These are phyloP conservation scores for Brettanomyces nanus DNA, from an alignment of 805 yeast species.

Conservation along the genomic window DNA sequence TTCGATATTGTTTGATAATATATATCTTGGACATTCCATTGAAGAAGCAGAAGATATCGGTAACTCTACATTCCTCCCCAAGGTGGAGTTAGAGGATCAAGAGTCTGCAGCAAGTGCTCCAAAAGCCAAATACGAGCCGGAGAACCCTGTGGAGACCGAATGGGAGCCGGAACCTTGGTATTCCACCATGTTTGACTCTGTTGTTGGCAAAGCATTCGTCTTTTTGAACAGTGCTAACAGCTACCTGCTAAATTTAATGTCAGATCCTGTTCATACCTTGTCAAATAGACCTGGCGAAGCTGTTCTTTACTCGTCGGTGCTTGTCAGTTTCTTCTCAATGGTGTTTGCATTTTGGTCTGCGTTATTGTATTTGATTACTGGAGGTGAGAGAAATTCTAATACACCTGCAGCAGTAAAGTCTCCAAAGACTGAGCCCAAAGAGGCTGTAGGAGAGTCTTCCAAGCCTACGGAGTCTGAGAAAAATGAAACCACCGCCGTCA, in stretches of 20 bases:
- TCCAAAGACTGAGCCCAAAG: constrained; percentile 12
- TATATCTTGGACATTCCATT: constrained; percentile 79
- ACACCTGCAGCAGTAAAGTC: too few relatives aligned
- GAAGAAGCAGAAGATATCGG: constrained; percentile 80
- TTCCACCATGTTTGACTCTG: constrained; percentile 8
- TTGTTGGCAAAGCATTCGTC: constrained; percentile 19
- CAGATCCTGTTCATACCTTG: constrained; percentile 38
- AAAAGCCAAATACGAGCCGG: constrained; percentile 33
- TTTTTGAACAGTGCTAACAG: constrained; percentile 11
- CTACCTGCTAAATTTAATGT: constrained; percentile 30
- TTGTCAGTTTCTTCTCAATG: constrained; percentile 33
- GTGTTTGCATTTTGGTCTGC: constrained; percentile 35
- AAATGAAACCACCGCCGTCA: constrained; percentile 21
- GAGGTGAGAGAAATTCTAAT: too few relatives aligned
- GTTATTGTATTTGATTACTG: constrained; percentile 2
- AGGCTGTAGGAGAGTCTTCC: constrained; percentile 11
- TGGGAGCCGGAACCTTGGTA: constrained; percentile 13
- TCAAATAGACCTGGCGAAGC: constrained; percentile 42
- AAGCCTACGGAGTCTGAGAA: constrained; percentile 17
- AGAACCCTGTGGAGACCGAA: constrained; percentile 18
- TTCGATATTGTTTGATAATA: constrained; percentile 69
- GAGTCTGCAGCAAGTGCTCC: constrained; percentile 34
- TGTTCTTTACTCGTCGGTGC: constrained; percentile 35
- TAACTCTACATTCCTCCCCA: constrained; percentile 59
- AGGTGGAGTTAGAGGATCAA: constrained; percentile 41